Conservation (phyloP, 73 alveolate genomes). For the Symbiodinium natans region DNA sequence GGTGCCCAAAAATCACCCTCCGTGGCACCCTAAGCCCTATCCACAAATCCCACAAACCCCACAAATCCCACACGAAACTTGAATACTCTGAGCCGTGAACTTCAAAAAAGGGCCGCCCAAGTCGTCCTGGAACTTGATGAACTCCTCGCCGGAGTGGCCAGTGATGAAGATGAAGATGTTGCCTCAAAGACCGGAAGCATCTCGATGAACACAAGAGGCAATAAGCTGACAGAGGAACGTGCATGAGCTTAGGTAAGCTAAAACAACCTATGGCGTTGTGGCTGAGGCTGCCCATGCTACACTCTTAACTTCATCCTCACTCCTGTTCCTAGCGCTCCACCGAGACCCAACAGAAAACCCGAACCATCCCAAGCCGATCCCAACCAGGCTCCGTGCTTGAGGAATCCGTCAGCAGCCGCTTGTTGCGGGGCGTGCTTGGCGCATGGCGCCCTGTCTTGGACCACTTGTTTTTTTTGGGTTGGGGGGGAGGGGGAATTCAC, state of each 20-base stretch:
- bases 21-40: neutral
- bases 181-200: slow-evolving; percentile 28
- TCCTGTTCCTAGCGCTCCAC: too few species aligned
- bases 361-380: too few species aligned
- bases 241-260: too few species aligned
- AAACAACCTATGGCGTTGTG: too few species aligned
- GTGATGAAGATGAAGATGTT: slow-evolving; percentile 88
- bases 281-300: too few species aligned
- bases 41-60: neutral
- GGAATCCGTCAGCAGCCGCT: slow-evolving; percentile 86
- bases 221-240: too few species aligned
- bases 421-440: slow-evolving; percentile 60
- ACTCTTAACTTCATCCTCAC: too few species aligned
- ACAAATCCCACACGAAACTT: neutral
- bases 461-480: neutral
- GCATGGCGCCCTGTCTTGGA: slow-evolving; percentile 31
- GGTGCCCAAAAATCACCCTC: too few species aligned
- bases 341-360: too few species aligned
- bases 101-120: neutral
- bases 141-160: slow-evolving; percentile 88
- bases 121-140: slow-evolving; percentile 78
- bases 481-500: too few species aligned
- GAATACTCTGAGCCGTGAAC: neutral
- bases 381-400: neutral
- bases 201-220: too few species aligned